Conservation (phyloP, 192 early-diverging fungal genomes). For the Coemansia umbellata region DNA sequence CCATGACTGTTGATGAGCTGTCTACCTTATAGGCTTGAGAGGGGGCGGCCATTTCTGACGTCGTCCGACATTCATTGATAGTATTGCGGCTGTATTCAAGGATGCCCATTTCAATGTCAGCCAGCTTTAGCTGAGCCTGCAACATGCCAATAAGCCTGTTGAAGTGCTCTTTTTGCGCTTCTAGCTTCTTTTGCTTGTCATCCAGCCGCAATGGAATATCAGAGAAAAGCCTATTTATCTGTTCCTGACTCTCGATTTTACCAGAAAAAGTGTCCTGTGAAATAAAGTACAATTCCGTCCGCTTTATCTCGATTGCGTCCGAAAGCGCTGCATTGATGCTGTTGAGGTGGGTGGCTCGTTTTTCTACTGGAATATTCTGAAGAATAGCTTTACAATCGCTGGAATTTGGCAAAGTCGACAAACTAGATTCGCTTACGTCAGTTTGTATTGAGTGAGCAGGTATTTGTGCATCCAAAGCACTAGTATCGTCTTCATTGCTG, state of each 20-base stretch:
- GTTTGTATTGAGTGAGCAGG: background rate
- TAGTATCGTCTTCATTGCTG: background rate
- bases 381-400: background rate
- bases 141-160: conserved; percentile 5
- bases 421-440: background rate
- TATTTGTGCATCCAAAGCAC: background rate
- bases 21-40: too few species aligned
- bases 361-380: background rate
- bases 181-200: background rate
- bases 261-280: background rate
- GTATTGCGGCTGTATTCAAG: background rate
- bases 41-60: background rate
- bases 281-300: background rate
- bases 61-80: background rate
- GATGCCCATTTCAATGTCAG: conserved; percentile 9
- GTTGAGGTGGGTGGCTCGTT: background rate
- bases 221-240: background rate
- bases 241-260: background rate
- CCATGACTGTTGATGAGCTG: background rate
- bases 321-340: background rate
- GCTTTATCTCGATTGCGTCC: conserved; percentile 8
- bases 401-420: background rate
- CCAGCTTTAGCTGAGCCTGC: conserved; percentile 10
- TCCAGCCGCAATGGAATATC: background rate
- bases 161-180: background rate